These are phyloP conservation scores for Citrus australasica DNA, from an alignment of 345 rosid species.

Conservation along the genomic window DNA sequence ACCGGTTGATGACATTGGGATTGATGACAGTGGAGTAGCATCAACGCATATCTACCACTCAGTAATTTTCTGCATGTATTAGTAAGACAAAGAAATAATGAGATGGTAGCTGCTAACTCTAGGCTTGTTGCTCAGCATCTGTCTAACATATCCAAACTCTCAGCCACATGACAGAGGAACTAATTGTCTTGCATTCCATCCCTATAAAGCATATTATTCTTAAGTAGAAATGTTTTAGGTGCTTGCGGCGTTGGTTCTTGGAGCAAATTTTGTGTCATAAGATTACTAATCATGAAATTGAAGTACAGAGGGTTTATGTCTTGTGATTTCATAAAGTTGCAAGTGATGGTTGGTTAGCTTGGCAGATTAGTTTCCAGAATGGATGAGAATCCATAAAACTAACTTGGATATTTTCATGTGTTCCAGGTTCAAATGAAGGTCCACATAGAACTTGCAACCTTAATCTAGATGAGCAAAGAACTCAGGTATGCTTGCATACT, in stretches of 20 bases:
- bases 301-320: background rate
- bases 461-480: constrained; percentile 60
- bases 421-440: constrained; percentile 66
- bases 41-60: background rate
- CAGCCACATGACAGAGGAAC: background rate
- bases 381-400: background rate
- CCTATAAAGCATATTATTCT: background rate
- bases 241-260: background rate
- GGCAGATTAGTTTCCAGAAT: background rate
- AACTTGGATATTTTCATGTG: constrained; percentile 16
- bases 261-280: background rate
- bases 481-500: constrained; percentile 49
- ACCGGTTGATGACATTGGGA: background rate
- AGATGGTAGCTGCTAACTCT: constrained; percentile 5
- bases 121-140: background rate
- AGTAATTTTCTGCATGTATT: background rate
- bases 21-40: constrained; percentile 5
- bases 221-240: background rate
- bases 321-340: background rate
- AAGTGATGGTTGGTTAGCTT: background rate
- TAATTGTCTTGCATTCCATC: background rate
- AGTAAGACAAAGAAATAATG: background rate
- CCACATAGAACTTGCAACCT: constrained; percentile 75
- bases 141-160: background rate
- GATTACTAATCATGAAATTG: background rate